Evolutionary conservation across 2,329 filamentous ascomycete species (phyloP).

Genomic region (Trichoderma sp.): DNA sequence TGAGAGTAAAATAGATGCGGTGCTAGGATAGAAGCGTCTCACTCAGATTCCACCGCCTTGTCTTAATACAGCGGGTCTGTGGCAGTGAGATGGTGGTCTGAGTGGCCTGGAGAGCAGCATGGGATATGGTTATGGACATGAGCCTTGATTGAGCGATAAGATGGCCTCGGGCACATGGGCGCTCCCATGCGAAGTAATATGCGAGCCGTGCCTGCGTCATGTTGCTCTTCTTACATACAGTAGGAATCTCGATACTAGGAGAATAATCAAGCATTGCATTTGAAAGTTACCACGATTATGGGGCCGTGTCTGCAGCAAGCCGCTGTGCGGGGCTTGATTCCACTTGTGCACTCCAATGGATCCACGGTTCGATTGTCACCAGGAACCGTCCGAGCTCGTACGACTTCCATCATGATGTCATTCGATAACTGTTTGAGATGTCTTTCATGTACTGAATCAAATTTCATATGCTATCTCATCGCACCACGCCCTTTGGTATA

Average conservation of each 20-base stretch:
- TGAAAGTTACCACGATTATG: background rate
- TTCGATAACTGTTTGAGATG: background rate
- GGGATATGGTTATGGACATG: background rate
- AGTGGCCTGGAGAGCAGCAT: background rate
- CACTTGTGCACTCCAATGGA: background rate
- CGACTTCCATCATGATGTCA: background rate
- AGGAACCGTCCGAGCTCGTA: background rate
- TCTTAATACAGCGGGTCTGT: constrained; percentile 5
- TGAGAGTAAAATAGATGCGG: constrained; percentile 45
- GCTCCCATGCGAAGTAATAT: background rate
- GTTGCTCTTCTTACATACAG: constrained; percentile 25
- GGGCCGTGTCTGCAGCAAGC: background rate
- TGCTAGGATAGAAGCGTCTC: background rate
- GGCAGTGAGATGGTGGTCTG: constrained; percentile 4
- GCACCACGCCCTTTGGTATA: background rate
- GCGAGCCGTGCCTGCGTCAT: constrained; percentile 2
- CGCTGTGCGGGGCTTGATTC: background rate
- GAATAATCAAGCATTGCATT: constrained; percentile 28
- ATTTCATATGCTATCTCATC: background rate
- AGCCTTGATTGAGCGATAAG: constrained; percentile 21
- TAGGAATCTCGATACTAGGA: constrained; percentile 17
- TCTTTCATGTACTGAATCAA: background rate
- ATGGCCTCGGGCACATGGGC: background rate
- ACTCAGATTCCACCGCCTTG: background rate
- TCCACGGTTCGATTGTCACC: background rate